Base-by-base conservation (phyloP, 1,284 basidiomycete species). In the Irpex sp. region DNA sequence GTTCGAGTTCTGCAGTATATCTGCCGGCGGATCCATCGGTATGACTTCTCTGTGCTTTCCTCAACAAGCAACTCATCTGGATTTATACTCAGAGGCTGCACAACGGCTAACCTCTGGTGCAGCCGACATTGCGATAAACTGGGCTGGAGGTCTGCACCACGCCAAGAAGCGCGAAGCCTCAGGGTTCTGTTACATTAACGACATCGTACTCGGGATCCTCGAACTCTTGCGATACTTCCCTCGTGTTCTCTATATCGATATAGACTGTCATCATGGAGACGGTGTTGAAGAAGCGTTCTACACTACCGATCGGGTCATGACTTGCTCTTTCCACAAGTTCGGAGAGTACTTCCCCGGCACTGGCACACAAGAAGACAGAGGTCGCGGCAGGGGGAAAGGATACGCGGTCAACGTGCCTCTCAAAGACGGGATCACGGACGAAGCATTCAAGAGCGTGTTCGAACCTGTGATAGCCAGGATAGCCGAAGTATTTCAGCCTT, bases 231-330 rank as follows among this genome's bases (percentile, higher is more conserved):
- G 93, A 67, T 85, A 78, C 56, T 87, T 85, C 70, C 86, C 92
- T 0, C 90, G 97, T 60, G 96, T 99, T 2, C 80, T 99, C 23
- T 99, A 99, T 75, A 92, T 99, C 72, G 96, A 99, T 75, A 96
- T 99, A 61, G 96, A 99, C 75, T 94, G 95, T 61, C 96, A 98
- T 73, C 96, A 99, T 69, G 96, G 96, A 6, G 97, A 99, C 71
- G 97, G 96, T 18, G 96, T 99, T 39, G 96, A 99, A 70, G 96
- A 99, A 73, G 97, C 96, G 1, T 99, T 99, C 79, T 98, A 98
- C 75, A 95, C 93, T 23, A 98, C 94, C 3, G 92, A 99, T 73
- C 82, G 96, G 58, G 96, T 99, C 67, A 94, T 98, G 90, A 98
- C 96, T 3, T 88, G 88, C 72, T 91, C 91, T 48, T 97, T 99